A percentile compares a stretch with the other conserved stretches of the same genome.
phyloP scores from a whole-genome alignment of 257 asterid genomes.

The Sherardia arvensis region DNA sequence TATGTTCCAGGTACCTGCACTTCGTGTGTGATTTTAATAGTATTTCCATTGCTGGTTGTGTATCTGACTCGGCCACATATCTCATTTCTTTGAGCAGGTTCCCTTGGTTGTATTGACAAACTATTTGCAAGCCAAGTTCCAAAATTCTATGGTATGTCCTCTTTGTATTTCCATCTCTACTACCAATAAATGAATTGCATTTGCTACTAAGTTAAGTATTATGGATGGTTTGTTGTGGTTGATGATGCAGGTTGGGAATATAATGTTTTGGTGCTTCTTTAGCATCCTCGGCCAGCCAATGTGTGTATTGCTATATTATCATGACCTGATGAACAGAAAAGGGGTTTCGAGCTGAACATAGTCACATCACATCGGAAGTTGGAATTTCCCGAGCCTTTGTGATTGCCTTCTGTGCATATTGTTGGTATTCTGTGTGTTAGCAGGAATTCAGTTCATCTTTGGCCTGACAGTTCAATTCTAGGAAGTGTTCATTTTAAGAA shows the following conservation, averaged over 20 bases:
- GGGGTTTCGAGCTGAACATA: conserved; percentile 8
- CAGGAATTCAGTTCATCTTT: background rate
- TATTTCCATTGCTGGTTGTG: background rate
- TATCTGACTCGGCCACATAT: background rate
- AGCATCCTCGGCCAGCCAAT: conserved; percentile 92
- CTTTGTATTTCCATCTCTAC: background rate
- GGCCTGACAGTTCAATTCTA: conserved; percentile 5
- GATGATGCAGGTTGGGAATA: conserved; percentile 78
- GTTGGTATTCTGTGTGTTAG: background rate
- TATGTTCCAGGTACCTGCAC: conserved; percentile 71
- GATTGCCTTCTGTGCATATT: background rate
- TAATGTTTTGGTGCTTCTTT: conserved; percentile 88
- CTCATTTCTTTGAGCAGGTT: conserved; percentile 42
- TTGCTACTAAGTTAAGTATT: background rate
- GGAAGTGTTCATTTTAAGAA: background rate
- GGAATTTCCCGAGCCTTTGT: background rate
- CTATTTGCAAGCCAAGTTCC: conserved; percentile 71
- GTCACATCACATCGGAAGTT: background rate
- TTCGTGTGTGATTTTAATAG: background rate
- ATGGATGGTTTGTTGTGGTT: background rate
- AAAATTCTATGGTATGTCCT: conserved; percentile 72
- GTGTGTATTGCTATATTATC: conserved; percentile 85
- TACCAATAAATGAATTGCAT: background rate
- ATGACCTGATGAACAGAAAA: conserved; percentile 85
- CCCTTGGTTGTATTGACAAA: conserved; percentile 86